A percentile compares a stretch with the other conserved stretches of the same genome.
These are phyloP conservation scores for Parietaria judaica DNA, from an alignment of 306 rosid genomes.

Conservation along the genomic window DNA sequence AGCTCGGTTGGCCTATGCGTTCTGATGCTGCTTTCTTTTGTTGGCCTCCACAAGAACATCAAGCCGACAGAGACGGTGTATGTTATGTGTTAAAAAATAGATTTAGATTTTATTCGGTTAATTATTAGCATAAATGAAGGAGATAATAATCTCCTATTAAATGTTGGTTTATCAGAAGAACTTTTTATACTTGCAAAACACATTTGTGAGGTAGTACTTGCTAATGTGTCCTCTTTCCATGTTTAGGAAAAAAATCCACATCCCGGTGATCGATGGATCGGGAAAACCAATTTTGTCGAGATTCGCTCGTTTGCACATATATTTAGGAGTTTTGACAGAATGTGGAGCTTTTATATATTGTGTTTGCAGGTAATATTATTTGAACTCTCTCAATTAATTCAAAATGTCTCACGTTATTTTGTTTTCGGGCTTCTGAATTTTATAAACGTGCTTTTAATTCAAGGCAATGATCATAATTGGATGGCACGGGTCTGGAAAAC, in stretches of 20 bases:
- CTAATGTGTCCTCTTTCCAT: constrained; percentile 8
- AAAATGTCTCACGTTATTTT: constrained; percentile 10
- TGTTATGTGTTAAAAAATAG: background rate
- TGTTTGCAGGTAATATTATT: constrained; percentile 60
- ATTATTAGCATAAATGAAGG: too few species aligned
- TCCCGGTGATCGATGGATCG: constrained; percentile 47
- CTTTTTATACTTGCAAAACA: too few species aligned
- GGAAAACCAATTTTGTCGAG: constrained; percentile 84
- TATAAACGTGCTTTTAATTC: constrained; percentile 23
- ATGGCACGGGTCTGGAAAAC: constrained; percentile 65
- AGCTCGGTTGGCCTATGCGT: constrained; percentile 94
- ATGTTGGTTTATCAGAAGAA: too few species aligned
- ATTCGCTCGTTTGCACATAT: constrained; percentile 89
- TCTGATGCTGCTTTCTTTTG: constrained; percentile 64
- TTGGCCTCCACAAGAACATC: constrained; percentile 15
- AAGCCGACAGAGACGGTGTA: constrained; percentile 53
- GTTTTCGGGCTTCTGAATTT: constrained; percentile 14
- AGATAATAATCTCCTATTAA: too few species aligned
- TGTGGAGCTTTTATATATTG: constrained; percentile 92
- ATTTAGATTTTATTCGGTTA: too few species aligned
- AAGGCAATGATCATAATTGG: constrained; percentile 93
- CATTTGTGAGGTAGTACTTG: background rate
- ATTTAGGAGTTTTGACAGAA: constrained; percentile 90
- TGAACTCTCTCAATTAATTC: background rate
- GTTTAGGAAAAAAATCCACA: constrained; percentile 39